phyloP scores from a whole-genome alignment of 2,329 filamentous ascomycete genomes.

The Chaetothyriales sp. region DNA sequence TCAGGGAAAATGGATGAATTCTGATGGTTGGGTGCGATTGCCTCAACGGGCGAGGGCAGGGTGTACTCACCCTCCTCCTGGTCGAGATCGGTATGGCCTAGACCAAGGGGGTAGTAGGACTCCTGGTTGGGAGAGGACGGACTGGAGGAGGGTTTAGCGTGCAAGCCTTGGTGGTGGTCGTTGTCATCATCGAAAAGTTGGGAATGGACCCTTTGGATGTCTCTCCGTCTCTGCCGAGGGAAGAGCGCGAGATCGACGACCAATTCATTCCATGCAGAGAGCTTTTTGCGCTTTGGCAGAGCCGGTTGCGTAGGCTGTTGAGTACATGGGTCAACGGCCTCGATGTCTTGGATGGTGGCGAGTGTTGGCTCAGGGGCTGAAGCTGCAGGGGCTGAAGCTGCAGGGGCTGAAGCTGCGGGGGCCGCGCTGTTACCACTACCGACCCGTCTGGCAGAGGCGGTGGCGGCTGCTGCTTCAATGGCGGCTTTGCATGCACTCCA shows the following conservation, averaged over 20 bases:
- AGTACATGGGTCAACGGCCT: background rate
- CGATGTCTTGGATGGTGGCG: background rate
- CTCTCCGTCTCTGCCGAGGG: slow-evolving; percentile 15
- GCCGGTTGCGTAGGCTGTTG: background rate
- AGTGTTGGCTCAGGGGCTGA: background rate
- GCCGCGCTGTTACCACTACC: background rate
- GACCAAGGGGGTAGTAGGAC: slow-evolving; percentile 11
- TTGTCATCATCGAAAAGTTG: slow-evolving; percentile 16
- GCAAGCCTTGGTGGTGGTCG: background rate
- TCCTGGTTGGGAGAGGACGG: slow-evolving; percentile 6
- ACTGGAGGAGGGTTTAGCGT: background rate
- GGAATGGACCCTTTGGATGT: slow-evolving; percentile 15
- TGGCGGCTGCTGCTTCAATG: slow-evolving; percentile 17
- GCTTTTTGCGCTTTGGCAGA: slow-evolving; percentile 4
- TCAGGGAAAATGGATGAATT: background rate
- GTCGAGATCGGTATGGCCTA: slow-evolving; percentile 12
- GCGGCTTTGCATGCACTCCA: slow-evolving; percentile 49
- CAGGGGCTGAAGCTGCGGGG: background rate
- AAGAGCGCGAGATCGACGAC: slow-evolving; percentile 17
- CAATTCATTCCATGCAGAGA: slow-evolving; percentile 17
- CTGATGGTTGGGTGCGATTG: slow-evolving; percentile 7
- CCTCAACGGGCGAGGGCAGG: slow-evolving; percentile 11
- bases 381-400: background rate
- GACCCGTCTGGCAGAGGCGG: background rate
- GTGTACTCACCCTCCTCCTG: slow-evolving; percentile 18